A percentile compares a stretch with the other conserved stretches of the same genome.
Evolutionary conservation across 345 rosid species (phyloP).

Genomic region (Populus pruinosa): DNA sequence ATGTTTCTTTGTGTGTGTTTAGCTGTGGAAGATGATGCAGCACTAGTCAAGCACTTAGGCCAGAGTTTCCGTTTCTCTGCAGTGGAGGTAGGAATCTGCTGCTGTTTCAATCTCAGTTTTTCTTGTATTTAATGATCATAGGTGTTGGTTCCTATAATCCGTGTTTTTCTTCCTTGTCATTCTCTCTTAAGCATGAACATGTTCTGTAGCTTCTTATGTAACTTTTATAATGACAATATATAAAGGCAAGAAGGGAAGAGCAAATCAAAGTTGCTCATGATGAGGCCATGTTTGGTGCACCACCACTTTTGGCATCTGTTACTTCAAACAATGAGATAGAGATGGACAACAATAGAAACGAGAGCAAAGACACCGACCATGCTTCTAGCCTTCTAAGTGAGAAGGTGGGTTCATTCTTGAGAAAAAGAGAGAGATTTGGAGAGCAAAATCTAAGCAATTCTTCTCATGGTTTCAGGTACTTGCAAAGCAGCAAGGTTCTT

Average conservation of each 20-base stretch:
- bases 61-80: slow-evolving; percentile 84
- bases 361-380: slow-evolving; percentile 32
- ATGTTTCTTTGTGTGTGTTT: slow-evolving; percentile 13
- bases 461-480: slow-evolving; percentile 52
- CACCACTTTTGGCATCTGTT: slow-evolving; percentile 29
- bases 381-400: slow-evolving; percentile 64
- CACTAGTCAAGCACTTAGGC: slow-evolving; percentile 76
- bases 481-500: slow-evolving; percentile 86
- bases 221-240: neutral
- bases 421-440: neutral
- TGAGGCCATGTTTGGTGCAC: slow-evolving; percentile 88
- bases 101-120: neutral
- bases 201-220: neutral
- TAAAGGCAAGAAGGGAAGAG: slow-evolving; percentile 75
- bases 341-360: slow-evolving; percentile 29
- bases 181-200: neutral
- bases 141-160: neutral
- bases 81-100: slow-evolving; percentile 50
- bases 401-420: slow-evolving; percentile 39
- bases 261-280: slow-evolving; percentile 74
- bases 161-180: neutral
- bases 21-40: slow-evolving; percentile 83
- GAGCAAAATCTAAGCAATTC: neutral
- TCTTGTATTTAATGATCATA: neutral
- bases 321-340: slow-evolving; percentile 33